Evolutionary conservation across 1,139 yeast species (phyloP).

Genomic region (Saccharomyces hybrid): DNA sequence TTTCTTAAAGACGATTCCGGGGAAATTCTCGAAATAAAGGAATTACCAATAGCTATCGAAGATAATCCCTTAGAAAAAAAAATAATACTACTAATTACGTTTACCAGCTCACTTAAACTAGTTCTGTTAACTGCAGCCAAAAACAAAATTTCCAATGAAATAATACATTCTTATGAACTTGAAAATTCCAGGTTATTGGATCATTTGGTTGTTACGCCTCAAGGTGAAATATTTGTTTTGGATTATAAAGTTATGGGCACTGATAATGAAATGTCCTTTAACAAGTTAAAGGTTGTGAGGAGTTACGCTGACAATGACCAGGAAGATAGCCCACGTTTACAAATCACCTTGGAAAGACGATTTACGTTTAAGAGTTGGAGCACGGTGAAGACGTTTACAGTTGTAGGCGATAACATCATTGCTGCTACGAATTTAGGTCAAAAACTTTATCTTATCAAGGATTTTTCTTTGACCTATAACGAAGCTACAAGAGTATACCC

Average conservation of each 20-base stretch:
- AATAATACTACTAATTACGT: background rate
- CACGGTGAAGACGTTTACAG: constrained; percentile 9
- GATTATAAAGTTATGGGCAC: background rate
- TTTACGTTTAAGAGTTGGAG: constrained; percentile 10
- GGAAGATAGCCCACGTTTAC: background rate
- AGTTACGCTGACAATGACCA: background rate
- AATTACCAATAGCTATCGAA: constrained; percentile 5
- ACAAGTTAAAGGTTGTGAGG: background rate
- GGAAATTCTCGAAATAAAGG: constrained; percentile 6
- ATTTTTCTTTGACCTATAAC: background rate
- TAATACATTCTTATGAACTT: background rate
- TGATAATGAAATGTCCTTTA: background rate
- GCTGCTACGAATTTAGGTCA: constrained; percentile 6
- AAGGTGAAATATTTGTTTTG: background rate
- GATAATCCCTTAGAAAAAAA: constrained; percentile 5
- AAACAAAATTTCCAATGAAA: background rate
- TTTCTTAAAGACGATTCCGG: constrained; percentile 6
- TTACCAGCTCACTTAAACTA: constrained; percentile 12
- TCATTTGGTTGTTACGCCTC: background rate
- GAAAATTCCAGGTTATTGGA: constrained; percentile 1
- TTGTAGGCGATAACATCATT: constrained; percentile 12
- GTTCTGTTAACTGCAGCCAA: constrained; percentile 4
- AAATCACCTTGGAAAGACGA: background rate
- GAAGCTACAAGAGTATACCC: background rate
- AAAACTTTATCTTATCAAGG: background rate